These are phyloP conservation scores for Rutstroemia sp. DNA, from an alignment of 2,329 filamentous ascomycete species.

Conservation along the genomic window DNA sequence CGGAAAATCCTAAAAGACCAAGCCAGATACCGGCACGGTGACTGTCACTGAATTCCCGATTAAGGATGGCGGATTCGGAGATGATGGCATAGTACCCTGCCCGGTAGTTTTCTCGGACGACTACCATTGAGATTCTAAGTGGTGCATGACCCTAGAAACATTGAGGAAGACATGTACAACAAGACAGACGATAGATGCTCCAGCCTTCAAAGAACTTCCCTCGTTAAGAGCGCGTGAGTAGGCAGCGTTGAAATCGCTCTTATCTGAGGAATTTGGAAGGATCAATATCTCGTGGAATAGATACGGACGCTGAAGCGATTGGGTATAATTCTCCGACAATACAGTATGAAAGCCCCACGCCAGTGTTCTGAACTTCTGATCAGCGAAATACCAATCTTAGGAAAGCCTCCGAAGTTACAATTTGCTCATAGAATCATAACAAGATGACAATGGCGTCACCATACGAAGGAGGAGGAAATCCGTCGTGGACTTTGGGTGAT, in stretches of 20 bases:
- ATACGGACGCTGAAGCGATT: too few relatives aligned
- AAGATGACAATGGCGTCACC: neutral
- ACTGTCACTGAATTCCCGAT: neutral
- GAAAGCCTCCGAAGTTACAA: too few relatives aligned
- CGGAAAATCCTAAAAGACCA: slow-evolving; percentile 6
- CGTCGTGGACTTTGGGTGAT: too few relatives aligned
- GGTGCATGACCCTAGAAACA: neutral
- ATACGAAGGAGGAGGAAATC: too few relatives aligned
- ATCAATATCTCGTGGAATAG: neutral
- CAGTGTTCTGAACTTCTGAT: too few relatives aligned
- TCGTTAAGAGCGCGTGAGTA: neutral
- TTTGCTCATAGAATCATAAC: neutral
- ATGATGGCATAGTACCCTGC: neutral
- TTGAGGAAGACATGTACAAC: neutral
- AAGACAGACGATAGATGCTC: neutral
- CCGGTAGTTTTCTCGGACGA: neutral
- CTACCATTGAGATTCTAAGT: neutral
- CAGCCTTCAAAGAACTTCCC: neutral
- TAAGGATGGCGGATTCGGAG: neutral
- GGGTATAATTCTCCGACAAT: too few relatives aligned
- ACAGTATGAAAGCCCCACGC: too few relatives aligned
- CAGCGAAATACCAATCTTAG: too few relatives aligned
- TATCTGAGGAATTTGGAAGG: neutral
- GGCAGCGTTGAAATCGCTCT: neutral
- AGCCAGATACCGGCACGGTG: neutral